Evolutionary conservation across 805 yeast species (phyloP).

Genomic region (Suhomyces pyralidae): DNA sequence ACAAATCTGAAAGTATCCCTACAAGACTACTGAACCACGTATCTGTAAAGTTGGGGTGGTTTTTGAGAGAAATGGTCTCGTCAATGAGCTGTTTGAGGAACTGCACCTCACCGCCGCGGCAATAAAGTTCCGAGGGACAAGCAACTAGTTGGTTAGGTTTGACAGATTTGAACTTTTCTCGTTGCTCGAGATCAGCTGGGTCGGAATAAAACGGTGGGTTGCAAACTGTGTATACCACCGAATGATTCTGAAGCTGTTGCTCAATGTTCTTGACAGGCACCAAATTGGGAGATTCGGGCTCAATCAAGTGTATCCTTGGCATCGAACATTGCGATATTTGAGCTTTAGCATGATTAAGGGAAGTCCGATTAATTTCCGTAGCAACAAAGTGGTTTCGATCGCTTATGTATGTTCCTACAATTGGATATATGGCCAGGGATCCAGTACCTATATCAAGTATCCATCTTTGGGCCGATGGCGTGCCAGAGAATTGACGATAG

Average conservation of each 20-base stretch:
- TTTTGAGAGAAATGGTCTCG: slow-evolving; percentile 7
- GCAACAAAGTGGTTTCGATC: slow-evolving; percentile 8
- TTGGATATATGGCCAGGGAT: slow-evolving; percentile 16
- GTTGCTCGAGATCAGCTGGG: slow-evolving; percentile 5
- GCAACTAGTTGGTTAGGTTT: slow-evolving; percentile 10
- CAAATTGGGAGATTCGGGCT: background rate
- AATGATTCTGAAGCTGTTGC: background rate
- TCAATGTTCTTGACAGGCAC: background rate
- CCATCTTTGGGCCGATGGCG: background rate
- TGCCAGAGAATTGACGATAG: background rate
- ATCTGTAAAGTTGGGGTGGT: slow-evolving; percentile 2
- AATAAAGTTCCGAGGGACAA: slow-evolving; percentile 10
- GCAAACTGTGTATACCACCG: slow-evolving; percentile 14
- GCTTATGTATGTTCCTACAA: slow-evolving; percentile 10
- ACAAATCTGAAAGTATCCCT: slow-evolving; percentile 14
- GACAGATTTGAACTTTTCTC: slow-evolving; percentile 3
- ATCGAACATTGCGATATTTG: background rate
- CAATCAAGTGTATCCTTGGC: background rate
- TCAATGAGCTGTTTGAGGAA: slow-evolving; percentile 12
- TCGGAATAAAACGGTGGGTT: slow-evolving; percentile 21
- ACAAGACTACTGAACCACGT: slow-evolving; percentile 20
- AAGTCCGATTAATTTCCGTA: slow-evolving; percentile 15
- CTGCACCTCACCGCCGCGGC: slow-evolving; percentile 17
- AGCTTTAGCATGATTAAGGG: slow-evolving; percentile 10
- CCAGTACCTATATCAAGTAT: slow-evolving; percentile 21